Evolutionary conservation across 345 rosid species (phyloP), one percentile per base, ranked within the genome.

Genomic region (Pseudoturritis turrita): DNA sequence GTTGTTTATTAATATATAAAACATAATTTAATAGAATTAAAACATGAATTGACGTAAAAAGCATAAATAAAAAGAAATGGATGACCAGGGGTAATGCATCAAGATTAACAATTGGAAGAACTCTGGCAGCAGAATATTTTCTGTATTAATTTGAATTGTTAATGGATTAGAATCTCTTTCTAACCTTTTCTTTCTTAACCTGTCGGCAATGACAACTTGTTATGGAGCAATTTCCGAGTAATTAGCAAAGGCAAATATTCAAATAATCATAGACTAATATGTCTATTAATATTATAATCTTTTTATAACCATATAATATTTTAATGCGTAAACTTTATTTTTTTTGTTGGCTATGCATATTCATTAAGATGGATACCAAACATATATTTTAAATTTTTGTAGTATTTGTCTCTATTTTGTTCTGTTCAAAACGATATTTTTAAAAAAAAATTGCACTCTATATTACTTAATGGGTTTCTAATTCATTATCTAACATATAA

Each of bases 151-250:
- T 49, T 49, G 40, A 71, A 51, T 58, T 69, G 36, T 45, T 46
- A 50, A 18, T 72, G n/a, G 3, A 29, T 64, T 54, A 54, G 71
- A 65, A 65, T 56, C 65, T 65, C 49, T 65, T 28, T 55, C 31
- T 15, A 63, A 63, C 63, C 15, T 55, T 73, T 73, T 14, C 29
- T 60, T 56, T 43, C 19, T 43, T 22, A 45, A 56, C 29, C 15
- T 73, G 72, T 73, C 65, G 66, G 60, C 52, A 26, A 17, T 63
- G 70, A 62, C 57, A 72, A 65, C 65, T 36, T 46, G 65, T 55
- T 26, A 65, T 37, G 77, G 77, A 73, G 4, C 71, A 73, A 73
- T 65, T 65, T 73, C 71, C 65, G 35, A 73, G 65, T 45, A 73
- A 56, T 57, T 23, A 18, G 12, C 44, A 15, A 52, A 6, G 35